Evolutionary conservation across 2,329 filamentous ascomycete genomes (phyloP).

Genomic region (Beauveria australis): DNA sequence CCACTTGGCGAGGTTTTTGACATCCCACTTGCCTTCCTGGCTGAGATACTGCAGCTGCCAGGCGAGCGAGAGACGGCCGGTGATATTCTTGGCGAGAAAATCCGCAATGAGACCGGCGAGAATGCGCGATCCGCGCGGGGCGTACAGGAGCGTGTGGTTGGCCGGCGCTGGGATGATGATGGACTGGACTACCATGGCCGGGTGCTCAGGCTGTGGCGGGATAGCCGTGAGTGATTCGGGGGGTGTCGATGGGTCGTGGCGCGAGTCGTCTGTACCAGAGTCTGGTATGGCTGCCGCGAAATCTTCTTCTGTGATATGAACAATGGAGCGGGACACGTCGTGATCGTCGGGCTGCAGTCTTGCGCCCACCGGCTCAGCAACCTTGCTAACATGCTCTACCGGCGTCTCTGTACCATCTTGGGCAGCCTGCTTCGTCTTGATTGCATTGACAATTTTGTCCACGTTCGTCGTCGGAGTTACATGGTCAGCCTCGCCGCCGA

Average conservation of each 20-base stretch:
- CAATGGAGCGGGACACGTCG: constrained; percentile 36
- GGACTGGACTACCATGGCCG: constrained; percentile 53
- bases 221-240: constrained; percentile 32
- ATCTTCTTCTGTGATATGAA: constrained; percentile 31
- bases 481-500: constrained; percentile 68
- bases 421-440: constrained; percentile 19
- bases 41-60: constrained; percentile 90
- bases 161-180: constrained; percentile 67
- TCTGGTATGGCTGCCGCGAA: constrained; percentile 22
- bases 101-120: constrained; percentile 75
- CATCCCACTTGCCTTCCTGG: constrained; percentile 91
- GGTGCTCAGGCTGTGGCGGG: constrained; percentile 40
- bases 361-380: constrained; percentile 7
- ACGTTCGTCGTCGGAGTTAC: constrained; percentile 67
- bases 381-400: constrained; percentile 1
- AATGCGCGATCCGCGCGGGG: constrained; percentile 63
- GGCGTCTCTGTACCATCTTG: constrained; percentile 7
- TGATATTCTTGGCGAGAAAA: constrained; percentile 69
- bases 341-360: constrained; percentile 13
- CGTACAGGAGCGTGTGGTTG: constrained; percentile 78
- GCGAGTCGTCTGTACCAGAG: constrained; percentile 25
- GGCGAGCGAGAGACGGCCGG: constrained; percentile 67
- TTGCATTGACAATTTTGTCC: constrained; percentile 50
- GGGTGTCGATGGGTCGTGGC: constrained; percentile 39
- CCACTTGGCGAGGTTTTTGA: constrained; percentile 95